Base-by-base conservation (phyloP, 2,329 filamentous ascomycete genomes). In the Aspergillus costaricaensis region DNA sequence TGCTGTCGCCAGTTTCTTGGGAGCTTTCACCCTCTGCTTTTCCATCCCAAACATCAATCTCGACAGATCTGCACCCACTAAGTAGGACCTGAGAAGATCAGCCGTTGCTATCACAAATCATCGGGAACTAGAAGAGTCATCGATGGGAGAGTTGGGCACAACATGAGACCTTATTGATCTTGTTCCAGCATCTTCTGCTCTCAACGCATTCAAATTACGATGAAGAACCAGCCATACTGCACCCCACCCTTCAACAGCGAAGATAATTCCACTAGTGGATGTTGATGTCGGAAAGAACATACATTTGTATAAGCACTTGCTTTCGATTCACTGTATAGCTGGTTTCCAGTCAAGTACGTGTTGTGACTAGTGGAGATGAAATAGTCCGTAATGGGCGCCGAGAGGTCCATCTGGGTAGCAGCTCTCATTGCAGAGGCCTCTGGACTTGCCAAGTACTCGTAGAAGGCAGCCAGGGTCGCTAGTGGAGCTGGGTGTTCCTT, bases 361-460 rank as follows among this genome's bases (percentile, higher is more conserved):
- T 97, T 97, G 80, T 97, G 93, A 72, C 92, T 96, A 67, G 91
- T 96, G 63, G 89, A 96, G 74, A 97, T 93, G 75, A 92, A 97
- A 79, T 97, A 97, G 73, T 96, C 92, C 50, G 89, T 91, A 60
- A 96, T 82, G 4, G 91, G 90, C 55, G 84, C 85, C 0, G 83
- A 84, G 32, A 87, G 73, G 70, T 92, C 88, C 60, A 85, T 81
- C 63, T 77, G 70, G 30, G 78, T 67, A 21, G 75, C 59, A 7
- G 77, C 74, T 21, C 77, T 72, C 62, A 70, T 57, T 7, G 79
- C 82, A 65, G 78, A 79, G 7, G 79, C 79, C 14, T 75, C 72
- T 19, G 76, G 71, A 30, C 76, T 80, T 52, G 75, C 75, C 76
- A 85, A 81, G 64, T 83, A 83, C 49, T 75, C 72, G 36, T 81